A percentile compares a stretch with the other conserved stretches of the same genome.
Evolutionary conservation across 106 monocot species (phyloP).

Genomic region (Dendrobium huoshanense): DNA sequence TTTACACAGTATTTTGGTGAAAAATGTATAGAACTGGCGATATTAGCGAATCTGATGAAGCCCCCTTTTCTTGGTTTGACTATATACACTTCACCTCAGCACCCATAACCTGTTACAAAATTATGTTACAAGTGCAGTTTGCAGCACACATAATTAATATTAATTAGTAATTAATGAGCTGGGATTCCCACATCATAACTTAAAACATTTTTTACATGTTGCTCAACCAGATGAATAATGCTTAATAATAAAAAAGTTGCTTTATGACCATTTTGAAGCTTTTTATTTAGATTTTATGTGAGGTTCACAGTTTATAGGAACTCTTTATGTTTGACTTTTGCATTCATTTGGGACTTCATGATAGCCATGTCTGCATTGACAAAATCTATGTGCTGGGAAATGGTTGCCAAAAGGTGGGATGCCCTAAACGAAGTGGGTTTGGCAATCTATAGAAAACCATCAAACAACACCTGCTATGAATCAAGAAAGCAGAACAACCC

Average conservation of each 20-base stretch:
- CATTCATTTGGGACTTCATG: conserved; percentile 12
- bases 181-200: background rate
- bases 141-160: background rate
- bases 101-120: background rate
- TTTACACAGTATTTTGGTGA: background rate
- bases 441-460: conserved; percentile 74
- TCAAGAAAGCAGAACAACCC: conserved; percentile 50
- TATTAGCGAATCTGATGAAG: background rate
- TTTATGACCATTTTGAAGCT: background rate
- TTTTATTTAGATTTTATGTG: background rate
- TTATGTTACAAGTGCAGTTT: background rate
- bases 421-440: conserved; percentile 51
- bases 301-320: background rate
- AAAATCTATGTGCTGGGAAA: conserved; percentile 86
- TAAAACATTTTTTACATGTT: background rate
- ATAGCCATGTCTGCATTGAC: conserved; percentile 75
- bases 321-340: conserved; percentile 4
- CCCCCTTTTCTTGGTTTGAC: background rate
- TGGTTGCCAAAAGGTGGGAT: conserved; percentile 54
- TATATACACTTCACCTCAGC: background rate
- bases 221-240: background rate
- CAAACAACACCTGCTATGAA: conserved; percentile 61
- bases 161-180: background rate
- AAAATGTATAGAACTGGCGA: background rate
- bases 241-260: background rate